Base-by-base conservation (phyloP, 2,329 filamentous ascomycete species). In the Sporothrix brasiliensis region DNA sequence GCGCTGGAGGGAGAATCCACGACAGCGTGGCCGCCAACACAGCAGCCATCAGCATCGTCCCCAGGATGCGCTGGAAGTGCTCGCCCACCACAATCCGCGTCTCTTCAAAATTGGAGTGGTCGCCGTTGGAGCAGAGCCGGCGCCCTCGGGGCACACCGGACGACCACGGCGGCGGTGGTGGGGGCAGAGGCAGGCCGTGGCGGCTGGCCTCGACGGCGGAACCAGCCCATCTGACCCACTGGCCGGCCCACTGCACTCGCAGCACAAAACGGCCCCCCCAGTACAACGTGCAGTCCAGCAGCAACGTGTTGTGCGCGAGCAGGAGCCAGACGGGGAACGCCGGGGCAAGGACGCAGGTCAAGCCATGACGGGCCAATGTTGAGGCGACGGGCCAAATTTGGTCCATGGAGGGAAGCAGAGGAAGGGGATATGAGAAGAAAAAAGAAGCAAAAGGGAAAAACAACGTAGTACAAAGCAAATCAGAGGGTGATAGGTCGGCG, bases 51-150 rank as follows among this genome's bases (percentile, higher is more conserved):
- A 68, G 13, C 0, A 56, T 5, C 1, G 69, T 54, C 14, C 69
- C 65, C 14, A 39, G 11, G 9, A 70, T 70, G 16, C 27, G 41
- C 2, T 16, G 65, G 3, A 39, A 5, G 27, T 70, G 69, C 65
- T 70, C 69, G n/a, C 65, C 4, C 1, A 65, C 4, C 5, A 70
- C 34, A 14, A 70, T 70, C 7, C 56, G 56, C 50, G 69, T 70
- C 69, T 70, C 69, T 19, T 70, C 69, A 1, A 47, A 7, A 4
- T 68, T 56, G 21, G 13, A n/a, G 39, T 70, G 69, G 65, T 70
- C 69, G 19, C 69, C 69, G n/a, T 68, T 70, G 24, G 65, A 19
- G n/a, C 69, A 70, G 7, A 70, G 69, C 4, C 47, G 54, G 27
- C n/a, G n/a, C 1, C 49, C 7, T 11, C 30, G 68, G n/a, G 4